A percentile compares a stretch with the other conserved stretches of the same genome.
phyloP scores from a whole-genome alignment of 768 basidiomycete genomes.

The Gloeophyllum trabeum region DNA sequence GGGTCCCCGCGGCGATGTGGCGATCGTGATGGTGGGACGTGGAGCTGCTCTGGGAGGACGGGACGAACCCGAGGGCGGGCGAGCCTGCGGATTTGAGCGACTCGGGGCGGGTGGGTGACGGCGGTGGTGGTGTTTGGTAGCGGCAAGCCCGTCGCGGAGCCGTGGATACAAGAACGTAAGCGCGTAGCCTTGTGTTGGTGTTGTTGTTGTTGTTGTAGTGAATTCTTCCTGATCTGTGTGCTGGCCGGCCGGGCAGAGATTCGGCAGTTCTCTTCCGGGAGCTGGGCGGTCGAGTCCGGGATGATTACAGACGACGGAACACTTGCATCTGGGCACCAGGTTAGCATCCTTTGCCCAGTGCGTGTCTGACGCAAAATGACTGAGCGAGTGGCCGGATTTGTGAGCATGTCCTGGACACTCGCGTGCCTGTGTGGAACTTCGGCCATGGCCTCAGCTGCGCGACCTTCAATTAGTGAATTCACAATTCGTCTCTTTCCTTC shows the following conservation, averaged over 20 bases:
- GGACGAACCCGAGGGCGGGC: slow-evolving; percentile 60
- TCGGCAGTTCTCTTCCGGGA: slow-evolving; percentile 63
- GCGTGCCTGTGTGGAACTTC: slow-evolving; percentile 52
- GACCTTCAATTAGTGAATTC: slow-evolving; percentile 45
- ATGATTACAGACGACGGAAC: slow-evolving; percentile 34
- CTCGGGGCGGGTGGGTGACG: slow-evolving; percentile 53
- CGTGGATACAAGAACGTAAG: slow-evolving; percentile 62
- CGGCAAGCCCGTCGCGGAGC: slow-evolving; percentile 59
- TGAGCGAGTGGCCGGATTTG: not conserved
- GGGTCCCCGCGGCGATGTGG: slow-evolving; percentile 48
- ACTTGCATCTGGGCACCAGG: slow-evolving; percentile 46
- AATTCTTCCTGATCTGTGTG: no score
- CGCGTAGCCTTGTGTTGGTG: no score
- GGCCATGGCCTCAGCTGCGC: slow-evolving; percentile 58
- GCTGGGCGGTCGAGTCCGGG: slow-evolving; percentile 44
- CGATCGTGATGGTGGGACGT: slow-evolving; percentile 62
- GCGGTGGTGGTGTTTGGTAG: slow-evolving; percentile 58
- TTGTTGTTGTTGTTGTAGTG: no score
- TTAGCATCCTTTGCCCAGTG: slow-evolving; percentile 13
- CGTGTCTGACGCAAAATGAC: not conserved
- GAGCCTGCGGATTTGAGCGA: slow-evolving; percentile 58
- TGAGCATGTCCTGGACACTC: slow-evolving; percentile 48
- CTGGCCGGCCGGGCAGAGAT: slow-evolving; percentile 58
- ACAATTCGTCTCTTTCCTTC: not conserved
- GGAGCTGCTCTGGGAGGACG: slow-evolving; percentile 45